phyloP scores from a whole-genome alignment of 2,329 filamentous ascomycete species.

The Onygenales sp. region DNA sequence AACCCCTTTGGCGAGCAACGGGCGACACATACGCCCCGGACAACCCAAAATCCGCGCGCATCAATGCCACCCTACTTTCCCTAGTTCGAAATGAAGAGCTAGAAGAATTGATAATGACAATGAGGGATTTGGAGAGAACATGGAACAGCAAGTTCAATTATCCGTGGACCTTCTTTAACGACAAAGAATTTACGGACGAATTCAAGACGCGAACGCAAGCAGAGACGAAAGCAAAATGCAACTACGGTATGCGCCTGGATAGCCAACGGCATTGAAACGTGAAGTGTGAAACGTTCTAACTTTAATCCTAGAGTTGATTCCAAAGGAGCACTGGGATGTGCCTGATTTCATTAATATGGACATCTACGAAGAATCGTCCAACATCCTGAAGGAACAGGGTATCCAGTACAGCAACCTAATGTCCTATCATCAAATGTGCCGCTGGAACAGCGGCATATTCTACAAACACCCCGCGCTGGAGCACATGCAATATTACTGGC shows the following conservation, averaged over 20 bases:
- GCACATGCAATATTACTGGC: slow-evolving; percentile 88
- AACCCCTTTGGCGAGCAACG: slow-evolving; percentile 61
- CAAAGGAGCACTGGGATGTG: slow-evolving; percentile 88
- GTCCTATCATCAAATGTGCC: slow-evolving; percentile 98
- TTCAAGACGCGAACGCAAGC: slow-evolving; percentile 77
- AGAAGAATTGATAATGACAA: slow-evolving; percentile 71
- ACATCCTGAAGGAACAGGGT: slow-evolving; percentile 69
- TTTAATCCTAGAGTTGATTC: slow-evolving; percentile 60
- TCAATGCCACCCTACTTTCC: slow-evolving; percentile 85
- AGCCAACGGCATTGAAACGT: background rate
- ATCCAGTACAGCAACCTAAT: slow-evolving; percentile 85
- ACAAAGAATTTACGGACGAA: slow-evolving; percentile 83
- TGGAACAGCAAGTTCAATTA: slow-evolving; percentile 99
- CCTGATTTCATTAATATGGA: slow-evolving; percentile 88
- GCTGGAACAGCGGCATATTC: slow-evolving; percentile 97
- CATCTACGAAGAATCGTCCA: slow-evolving; percentile 73
- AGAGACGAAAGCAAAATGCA: slow-evolving; percentile 77
- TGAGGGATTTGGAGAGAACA: slow-evolving; percentile 83
- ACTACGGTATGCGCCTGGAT: slow-evolving; percentile 54
- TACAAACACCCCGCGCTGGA: slow-evolving; percentile 87
- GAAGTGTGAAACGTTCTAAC: slow-evolving; percentile 16
- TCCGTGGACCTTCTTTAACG: slow-evolving; percentile 98
- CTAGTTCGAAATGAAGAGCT: slow-evolving; percentile 90
- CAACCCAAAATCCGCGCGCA: slow-evolving; percentile 66
- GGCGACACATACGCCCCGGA: slow-evolving; percentile 70